Percentiles rank a stretch among this genome's conserved stretches.
Evolutionary conservation across 73 alveolate species (phyloP).

Genomic region (Paraurostyla sp.): DNA sequence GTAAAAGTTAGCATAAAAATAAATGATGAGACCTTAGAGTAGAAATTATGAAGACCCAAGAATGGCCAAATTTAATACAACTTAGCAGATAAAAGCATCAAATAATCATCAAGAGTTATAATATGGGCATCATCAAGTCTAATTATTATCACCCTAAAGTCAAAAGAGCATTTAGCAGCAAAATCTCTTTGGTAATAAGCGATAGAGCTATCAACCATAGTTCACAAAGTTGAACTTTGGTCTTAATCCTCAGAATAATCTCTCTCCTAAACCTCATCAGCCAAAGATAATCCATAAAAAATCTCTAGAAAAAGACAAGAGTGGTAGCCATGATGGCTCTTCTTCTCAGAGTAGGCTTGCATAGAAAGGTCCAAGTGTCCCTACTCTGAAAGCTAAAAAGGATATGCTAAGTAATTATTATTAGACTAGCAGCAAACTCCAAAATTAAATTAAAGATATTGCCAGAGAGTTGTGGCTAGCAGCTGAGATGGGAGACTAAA

Average conservation of each 20-base stretch:
- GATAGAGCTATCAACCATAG: background rate
- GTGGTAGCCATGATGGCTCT: background rate
- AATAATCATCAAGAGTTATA: background rate
- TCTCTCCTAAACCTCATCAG: conserved; percentile 8
- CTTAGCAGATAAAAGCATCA: conserved; percentile 8
- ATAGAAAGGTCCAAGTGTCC: background rate
- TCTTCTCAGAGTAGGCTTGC: background rate
- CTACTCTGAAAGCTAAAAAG: background rate
- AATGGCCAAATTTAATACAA: conserved; percentile 9
- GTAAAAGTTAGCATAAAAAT: background rate
- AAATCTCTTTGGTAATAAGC: background rate
- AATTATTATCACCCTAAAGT: background rate
- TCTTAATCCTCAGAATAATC: background rate
- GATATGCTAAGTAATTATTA: background rate
- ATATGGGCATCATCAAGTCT: background rate
- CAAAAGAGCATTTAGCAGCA: background rate
- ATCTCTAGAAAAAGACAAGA: conserved; percentile 5
- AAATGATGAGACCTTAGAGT: background rate
- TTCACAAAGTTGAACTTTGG: background rate
- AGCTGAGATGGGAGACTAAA: conserved; percentile 45
- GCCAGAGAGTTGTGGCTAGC: conserved; percentile 58
- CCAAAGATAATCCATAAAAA: background rate
- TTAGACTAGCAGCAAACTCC: background rate
- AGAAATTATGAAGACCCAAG: background rate
- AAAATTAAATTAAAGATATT: conserved; percentile 32